Conservation (phyloP, 2,329 filamentous ascomycete species). For the Mycogone perniciosa region DNA sequence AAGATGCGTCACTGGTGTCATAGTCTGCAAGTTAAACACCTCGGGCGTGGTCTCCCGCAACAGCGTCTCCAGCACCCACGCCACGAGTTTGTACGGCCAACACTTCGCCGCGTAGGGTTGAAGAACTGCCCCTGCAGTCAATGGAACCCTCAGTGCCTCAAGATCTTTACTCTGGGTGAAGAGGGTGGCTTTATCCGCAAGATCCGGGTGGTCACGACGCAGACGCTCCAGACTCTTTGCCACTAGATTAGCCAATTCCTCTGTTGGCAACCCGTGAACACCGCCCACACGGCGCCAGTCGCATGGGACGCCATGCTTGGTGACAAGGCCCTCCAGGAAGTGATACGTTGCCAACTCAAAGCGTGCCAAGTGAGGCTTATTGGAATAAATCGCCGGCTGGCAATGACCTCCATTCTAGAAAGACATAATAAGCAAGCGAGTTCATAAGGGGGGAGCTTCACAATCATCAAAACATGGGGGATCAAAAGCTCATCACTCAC, state of each 20-base stretch:
- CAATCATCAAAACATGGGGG: not conserved
- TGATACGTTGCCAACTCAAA: constrained; percentile 69
- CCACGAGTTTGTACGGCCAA: constrained; percentile 82
- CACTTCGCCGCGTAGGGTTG: constrained; percentile 60
- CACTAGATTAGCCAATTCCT: constrained; percentile 48
- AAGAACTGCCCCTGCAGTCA: constrained; percentile 56
- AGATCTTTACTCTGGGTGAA: constrained; percentile 37
- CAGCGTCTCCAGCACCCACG: constrained; percentile 60
- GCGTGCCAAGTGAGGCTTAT: constrained; percentile 52
- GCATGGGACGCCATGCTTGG: constrained; percentile 54
- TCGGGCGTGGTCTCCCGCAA: constrained; percentile 31
- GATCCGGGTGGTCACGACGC: constrained; percentile 45
- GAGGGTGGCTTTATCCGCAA: constrained; percentile 43
- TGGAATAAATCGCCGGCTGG: constrained; percentile 62
- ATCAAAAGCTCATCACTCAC: constrained; percentile 38
- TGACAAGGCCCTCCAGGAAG: constrained; percentile 52
- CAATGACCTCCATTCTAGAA: constrained; percentile 64
- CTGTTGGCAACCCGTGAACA: constrained; percentile 57
- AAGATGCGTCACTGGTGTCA: constrained; percentile 55
- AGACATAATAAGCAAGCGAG: not conserved
- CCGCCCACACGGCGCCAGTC: constrained; percentile 61
- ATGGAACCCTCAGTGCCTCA: constrained; percentile 46
- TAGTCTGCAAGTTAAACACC: constrained; percentile 67
- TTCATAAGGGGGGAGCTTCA: not conserved
- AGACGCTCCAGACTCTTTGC: constrained; percentile 46